Evolutionary conservation across 2,329 filamentous ascomycete genomes (phyloP).

Genomic region (Fusarium drepaniforme): DNA sequence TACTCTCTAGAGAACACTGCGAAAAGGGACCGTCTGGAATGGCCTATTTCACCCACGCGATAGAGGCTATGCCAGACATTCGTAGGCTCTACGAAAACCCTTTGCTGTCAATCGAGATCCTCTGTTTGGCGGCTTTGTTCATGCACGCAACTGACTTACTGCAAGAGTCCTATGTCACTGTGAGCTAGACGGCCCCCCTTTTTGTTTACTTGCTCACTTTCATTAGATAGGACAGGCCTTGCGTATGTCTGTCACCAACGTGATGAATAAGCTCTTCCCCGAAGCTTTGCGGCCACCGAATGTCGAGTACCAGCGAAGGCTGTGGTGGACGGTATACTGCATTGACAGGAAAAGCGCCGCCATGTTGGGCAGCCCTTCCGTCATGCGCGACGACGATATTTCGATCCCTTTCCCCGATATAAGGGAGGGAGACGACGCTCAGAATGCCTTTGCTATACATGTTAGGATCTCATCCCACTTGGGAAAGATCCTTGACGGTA

Average conservation of each 20-base stretch:
- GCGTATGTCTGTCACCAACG: constrained; percentile 31
- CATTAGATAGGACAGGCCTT: constrained; percentile 31
- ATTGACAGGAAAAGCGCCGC: constrained; percentile 37
- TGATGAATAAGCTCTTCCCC: constrained; percentile 29
- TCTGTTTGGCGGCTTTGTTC: constrained; percentile 31
- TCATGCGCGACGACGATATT: constrained; percentile 34
- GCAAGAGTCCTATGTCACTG: constrained; percentile 36
- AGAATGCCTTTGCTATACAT: constrained; percentile 35
- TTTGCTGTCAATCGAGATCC: constrained; percentile 34
- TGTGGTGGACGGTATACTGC: constrained; percentile 40
- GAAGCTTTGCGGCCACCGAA: constrained; percentile 27
- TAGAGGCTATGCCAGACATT: constrained; percentile 34
- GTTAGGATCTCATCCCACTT: constrained; percentile 31
- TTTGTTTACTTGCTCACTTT: not conserved
- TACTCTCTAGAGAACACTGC: constrained; percentile 35
- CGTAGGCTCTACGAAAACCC: constrained; percentile 32
- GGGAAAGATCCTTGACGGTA: constrained; percentile 38
- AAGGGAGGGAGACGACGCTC: constrained; percentile 13
- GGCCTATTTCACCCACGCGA: constrained; percentile 28
- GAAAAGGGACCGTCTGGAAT: constrained; percentile 35
- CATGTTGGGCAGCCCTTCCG: constrained; percentile 31
- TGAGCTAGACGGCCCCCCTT: not conserved
- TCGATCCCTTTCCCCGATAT: constrained; percentile 32
- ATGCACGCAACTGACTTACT: constrained; percentile 37
- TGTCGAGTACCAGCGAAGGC: constrained; percentile 28